phyloP scores from a whole-genome alignment of 345 rosid genomes.

The Hibiscus trionum region DNA sequence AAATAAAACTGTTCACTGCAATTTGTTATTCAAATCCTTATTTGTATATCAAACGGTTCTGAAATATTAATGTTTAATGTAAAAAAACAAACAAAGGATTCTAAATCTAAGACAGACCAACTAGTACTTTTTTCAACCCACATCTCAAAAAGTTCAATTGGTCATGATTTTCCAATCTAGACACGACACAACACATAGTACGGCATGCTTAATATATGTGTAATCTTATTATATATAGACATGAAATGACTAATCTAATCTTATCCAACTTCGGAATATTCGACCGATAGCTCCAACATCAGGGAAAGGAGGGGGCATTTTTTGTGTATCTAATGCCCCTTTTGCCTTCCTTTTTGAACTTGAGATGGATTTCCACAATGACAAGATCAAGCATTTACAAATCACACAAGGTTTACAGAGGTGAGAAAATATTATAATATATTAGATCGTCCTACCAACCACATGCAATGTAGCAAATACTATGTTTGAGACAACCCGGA shows the following conservation, averaged over 20 bases:
- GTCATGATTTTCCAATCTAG: no score
- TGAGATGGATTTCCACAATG: not conserved
- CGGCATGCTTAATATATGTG: not conserved
- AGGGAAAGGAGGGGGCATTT: not conserved
- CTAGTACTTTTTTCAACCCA: no score
- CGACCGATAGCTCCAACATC: not conserved
- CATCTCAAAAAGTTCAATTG: no score
- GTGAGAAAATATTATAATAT: not conserved
- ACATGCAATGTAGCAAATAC: not conserved
- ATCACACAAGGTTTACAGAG: not conserved
- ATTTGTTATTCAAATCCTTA: not conserved
- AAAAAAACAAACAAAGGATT: not conserved
- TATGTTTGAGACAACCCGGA: not conserved
- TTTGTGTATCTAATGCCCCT: not conserved
- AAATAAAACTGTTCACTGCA: not conserved
- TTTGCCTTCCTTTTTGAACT: not conserved
- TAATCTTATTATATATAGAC: not conserved
- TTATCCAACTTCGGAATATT: not conserved
- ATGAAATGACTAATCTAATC: not conserved
- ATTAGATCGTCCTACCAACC: not conserved
- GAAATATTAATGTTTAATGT: not conserved
- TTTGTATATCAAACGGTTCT: not conserved
- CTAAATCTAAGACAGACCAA: no score
- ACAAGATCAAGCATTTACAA: not conserved
- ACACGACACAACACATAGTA: not conserved